phyloP scores from a whole-genome alignment of 306 rosid genomes.

The Dryas octopetala region DNA sequence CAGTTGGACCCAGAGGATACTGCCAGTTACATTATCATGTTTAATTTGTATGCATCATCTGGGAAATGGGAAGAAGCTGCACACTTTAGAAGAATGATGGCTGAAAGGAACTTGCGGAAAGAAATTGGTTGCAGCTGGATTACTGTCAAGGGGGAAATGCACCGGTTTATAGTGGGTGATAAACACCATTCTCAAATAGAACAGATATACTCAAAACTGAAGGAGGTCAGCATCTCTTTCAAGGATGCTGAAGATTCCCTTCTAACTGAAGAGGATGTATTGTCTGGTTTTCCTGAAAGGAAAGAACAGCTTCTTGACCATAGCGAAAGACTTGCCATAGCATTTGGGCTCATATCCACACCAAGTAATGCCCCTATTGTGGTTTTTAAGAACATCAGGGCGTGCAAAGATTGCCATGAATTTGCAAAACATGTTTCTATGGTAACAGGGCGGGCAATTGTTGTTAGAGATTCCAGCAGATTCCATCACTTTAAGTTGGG shows the following conservation, averaged over 20 bases:
- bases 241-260: slow-evolving; percentile 28
- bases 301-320: slow-evolving; percentile 54
- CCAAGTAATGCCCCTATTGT: slow-evolving; percentile 38
- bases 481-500: slow-evolving; percentile 54
- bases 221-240: slow-evolving; percentile 35
- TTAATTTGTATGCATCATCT: slow-evolving; percentile 46
- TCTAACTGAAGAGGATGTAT: slow-evolving; percentile 43
- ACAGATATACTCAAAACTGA: slow-evolving; percentile 45
- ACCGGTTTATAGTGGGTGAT: slow-evolving; percentile 57
- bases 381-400: slow-evolving; percentile 52
- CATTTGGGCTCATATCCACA: slow-evolving; percentile 50
- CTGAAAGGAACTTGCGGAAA: slow-evolving; percentile 48
- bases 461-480: slow-evolving; percentile 55
- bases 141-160: slow-evolving; percentile 45
- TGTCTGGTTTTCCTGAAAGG: slow-evolving; percentile 38
- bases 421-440: slow-evolving; percentile 55
- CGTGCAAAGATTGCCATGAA: slow-evolving; percentile 63
- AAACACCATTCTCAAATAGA: slow-evolving; percentile 58
- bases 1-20: slow-evolving; percentile 47
- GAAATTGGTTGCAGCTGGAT: slow-evolving; percentile 62
- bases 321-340: slow-evolving; percentile 63
- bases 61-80: slow-evolving; percentile 66
- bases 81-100: slow-evolving; percentile 49
- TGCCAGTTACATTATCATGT: slow-evolving; percentile 53
- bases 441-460: slow-evolving; percentile 41